These are phyloP conservation scores for Aspergillus nomiae DNA, from an alignment of 2,329 filamentous ascomycete genomes.

Conservation along the genomic window DNA sequence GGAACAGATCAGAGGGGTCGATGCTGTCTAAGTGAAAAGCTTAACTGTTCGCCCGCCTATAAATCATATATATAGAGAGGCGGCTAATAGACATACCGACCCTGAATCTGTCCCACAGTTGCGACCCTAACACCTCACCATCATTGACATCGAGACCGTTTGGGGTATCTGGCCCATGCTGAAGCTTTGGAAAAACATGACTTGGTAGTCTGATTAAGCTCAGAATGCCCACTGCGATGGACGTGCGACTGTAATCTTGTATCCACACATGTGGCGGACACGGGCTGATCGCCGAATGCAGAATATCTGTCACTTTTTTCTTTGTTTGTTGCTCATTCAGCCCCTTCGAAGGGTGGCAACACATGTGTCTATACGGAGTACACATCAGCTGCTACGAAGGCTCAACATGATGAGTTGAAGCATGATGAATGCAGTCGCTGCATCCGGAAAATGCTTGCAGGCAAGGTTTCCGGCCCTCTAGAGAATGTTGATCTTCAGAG, in stretches of 20 bases:
- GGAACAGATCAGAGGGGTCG: conserved; percentile 14
- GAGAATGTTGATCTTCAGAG: conserved; percentile 7
- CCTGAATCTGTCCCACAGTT: background rate
- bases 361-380: background rate
- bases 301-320: background rate
- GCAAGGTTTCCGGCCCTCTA: background rate
- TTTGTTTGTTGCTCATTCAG: too few relatives aligned
- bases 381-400: background rate
- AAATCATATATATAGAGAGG: conserved; percentile 16
- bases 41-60: conserved; percentile 12
- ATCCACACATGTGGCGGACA: background rate
- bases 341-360: background rate
- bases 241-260: background rate
- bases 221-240: background rate
- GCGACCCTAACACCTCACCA: background rate
- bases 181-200: background rate
- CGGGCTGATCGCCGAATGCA: background rate
- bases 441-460: conserved; percentile 7
- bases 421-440: background rate
- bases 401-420: background rate
- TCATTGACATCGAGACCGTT: background rate
- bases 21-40: conserved; percentile 12
- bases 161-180: background rate
- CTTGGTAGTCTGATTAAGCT: background rate
- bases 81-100: background rate